Evolutionary conservation across 2,329 filamentous ascomycete genomes (phyloP).

Genomic region (Scytalidium lignicola): DNA sequence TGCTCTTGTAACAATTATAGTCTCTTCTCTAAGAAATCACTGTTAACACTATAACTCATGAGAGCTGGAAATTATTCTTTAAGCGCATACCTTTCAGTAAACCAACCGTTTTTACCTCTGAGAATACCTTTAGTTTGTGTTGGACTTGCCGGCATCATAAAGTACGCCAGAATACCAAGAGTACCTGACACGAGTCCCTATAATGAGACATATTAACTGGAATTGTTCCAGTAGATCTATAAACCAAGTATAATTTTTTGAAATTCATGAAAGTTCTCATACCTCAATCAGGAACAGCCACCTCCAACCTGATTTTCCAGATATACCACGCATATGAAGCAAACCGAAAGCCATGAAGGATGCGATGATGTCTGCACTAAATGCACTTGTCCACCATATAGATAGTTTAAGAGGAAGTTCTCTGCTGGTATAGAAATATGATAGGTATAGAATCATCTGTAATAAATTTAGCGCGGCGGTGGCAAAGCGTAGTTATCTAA

Average conservation of each 20-base stretch:
- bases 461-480: constrained; percentile 10
- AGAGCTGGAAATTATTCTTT: constrained; percentile 49
- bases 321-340: constrained; percentile 35
- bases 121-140: constrained; percentile 36
- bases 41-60: constrained; percentile 45
- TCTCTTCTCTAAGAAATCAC: constrained; percentile 42
- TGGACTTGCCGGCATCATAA: constrained; percentile 11
- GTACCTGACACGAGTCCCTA: constrained; percentile 35
- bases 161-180: constrained; percentile 8
- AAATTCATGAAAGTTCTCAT: too few species aligned
- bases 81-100: constrained; percentile 37
- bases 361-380: constrained; percentile 1
- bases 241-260: too few species aligned
- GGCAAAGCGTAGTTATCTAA: constrained; percentile 33
- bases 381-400: background rate
- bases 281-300: constrained; percentile 48
- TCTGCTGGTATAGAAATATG: constrained; percentile 4
- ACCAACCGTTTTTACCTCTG: constrained; percentile 55
- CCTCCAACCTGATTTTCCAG: constrained; percentile 44
- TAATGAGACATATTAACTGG: too few species aligned
- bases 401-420: constrained; percentile 6
- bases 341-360: constrained; percentile 6
- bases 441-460: constrained; percentile 10
- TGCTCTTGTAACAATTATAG: constrained; percentile 61
- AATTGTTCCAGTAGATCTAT: too few species aligned